Evolutionary conservation across 495 filamentous ascomycete species (phyloP).

Genomic region (Trichoderma asperelloides): DNA sequence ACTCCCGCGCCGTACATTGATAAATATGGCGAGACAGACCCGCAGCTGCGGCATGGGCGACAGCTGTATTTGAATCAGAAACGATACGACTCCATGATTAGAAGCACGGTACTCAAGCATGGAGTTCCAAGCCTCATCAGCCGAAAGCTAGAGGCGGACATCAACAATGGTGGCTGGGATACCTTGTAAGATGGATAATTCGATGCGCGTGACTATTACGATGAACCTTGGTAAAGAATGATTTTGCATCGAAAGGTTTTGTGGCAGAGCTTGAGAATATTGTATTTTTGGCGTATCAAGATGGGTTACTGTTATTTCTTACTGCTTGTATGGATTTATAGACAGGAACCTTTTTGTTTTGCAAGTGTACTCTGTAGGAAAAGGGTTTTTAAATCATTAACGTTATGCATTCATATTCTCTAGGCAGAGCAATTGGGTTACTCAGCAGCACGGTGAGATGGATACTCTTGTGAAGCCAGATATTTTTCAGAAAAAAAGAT

Average conservation of each 20-base stretch:
- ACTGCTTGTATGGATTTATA: not conserved
- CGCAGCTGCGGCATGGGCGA: slow-evolving; percentile 67
- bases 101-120: slow-evolving; percentile 81
- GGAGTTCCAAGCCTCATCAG: slow-evolving; percentile 81
- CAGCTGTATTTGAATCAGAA: slow-evolving; percentile 90
- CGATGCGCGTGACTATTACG: too few relatives aligned
- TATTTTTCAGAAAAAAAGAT: too few relatives aligned
- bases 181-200: slow-evolving; percentile 47
- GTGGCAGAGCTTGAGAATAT: not conserved
- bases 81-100: slow-evolving; percentile 78
- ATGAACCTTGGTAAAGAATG: not conserved
- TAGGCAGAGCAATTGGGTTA: not conserved
- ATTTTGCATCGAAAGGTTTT: not conserved
- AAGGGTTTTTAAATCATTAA: not conserved
- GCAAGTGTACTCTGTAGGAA: not conserved
- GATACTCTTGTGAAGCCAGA: too few relatives aligned
- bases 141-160: slow-evolving; percentile 82
- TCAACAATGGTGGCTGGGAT: slow-evolving; percentile 97
- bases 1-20: slow-evolving; percentile 87
- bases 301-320: not conserved
- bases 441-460: too few relatives aligned
- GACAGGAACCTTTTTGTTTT: not conserved
- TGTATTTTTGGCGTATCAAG: not conserved
- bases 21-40: slow-evolving; percentile 85
- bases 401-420: not conserved